Evolutionary conservation across 2,329 filamentous ascomycete species (phyloP).

Genomic region (Botrytis byssoidea): DNA sequence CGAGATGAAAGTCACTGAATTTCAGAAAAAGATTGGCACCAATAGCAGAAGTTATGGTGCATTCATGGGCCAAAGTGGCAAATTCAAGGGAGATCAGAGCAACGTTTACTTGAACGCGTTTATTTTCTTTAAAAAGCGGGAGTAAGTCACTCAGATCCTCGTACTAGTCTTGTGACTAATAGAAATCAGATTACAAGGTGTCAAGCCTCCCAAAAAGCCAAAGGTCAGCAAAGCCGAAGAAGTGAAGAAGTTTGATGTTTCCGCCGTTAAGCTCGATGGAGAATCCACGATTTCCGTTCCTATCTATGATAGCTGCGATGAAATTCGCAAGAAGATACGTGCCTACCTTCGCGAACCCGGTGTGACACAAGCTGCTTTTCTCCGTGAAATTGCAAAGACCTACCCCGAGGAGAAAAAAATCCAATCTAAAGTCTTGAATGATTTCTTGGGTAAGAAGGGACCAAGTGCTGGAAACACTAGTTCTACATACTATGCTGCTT

Average conservation of each 20-base stretch:
- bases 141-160: constrained; percentile 31
- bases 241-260: constrained; percentile 42
- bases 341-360: constrained; percentile 47
- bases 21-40: constrained; percentile 43
- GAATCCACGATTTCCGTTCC: constrained; percentile 48
- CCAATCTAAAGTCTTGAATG: constrained; percentile 46
- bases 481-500: constrained; percentile 52
- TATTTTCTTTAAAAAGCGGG: constrained; percentile 51
- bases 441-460: constrained; percentile 53
- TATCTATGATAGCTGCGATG: constrained; percentile 58
- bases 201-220: constrained; percentile 40
- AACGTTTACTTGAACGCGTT: constrained; percentile 42
- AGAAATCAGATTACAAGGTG: constrained; percentile 41
- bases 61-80: constrained; percentile 52
- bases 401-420: constrained; percentile 43
- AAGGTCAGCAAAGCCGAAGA: constrained; percentile 39
- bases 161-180: not conserved
- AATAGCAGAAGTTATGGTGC: constrained; percentile 40
- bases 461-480: constrained; percentile 49
- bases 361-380: constrained; percentile 53
- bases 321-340: constrained; percentile 56
- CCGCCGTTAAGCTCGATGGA: constrained; percentile 45
- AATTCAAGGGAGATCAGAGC: constrained; percentile 40
- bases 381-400: constrained; percentile 48
- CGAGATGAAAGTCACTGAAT: constrained; percentile 47